A percentile compares a stretch with the other conserved stretches of the same genome.
Conservation (phyloP, 2,329 filamentous ascomycete genomes). For the Aspergillus sp. region DNA sequence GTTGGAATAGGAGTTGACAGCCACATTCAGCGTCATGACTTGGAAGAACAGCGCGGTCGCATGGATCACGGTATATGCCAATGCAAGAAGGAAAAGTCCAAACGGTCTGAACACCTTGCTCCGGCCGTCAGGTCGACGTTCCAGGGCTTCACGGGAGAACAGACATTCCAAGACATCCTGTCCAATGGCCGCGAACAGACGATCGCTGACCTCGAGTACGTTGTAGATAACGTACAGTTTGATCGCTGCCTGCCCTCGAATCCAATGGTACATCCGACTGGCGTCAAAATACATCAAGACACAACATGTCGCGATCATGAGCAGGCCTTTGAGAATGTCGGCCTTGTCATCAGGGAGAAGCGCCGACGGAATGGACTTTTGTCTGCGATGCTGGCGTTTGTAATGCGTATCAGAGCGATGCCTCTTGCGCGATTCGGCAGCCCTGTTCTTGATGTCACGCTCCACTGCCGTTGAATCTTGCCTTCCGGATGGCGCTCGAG, state of each 20-base stretch:
- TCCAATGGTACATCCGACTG: constrained; percentile 96
- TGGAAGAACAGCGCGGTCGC: constrained; percentile 91
- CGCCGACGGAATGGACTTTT: constrained; percentile 79
- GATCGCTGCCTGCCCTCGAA: constrained; percentile 92
- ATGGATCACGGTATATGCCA: constrained; percentile 85
- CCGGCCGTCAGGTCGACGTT: constrained; percentile 79
- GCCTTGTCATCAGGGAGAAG: constrained; percentile 89
- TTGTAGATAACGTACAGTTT: constrained; percentile 99
- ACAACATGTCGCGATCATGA: constrained; percentile 82
- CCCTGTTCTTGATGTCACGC: constrained; percentile 19
- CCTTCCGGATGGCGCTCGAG: constrained; percentile 15
- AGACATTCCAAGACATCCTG: constrained; percentile 96
- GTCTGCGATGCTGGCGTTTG: constrained; percentile 61
- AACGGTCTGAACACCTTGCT: constrained; percentile 87
- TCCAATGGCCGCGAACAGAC: constrained; percentile 82
- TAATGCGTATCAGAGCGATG: constrained; percentile 27
- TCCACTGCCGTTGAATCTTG: constrained; percentile 15
- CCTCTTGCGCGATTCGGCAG: constrained; percentile 22
- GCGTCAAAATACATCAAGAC: constrained; percentile 90
- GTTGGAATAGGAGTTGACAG: constrained; percentile 98
- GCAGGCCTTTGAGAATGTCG: constrained; percentile 83
- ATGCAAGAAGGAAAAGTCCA: constrained; percentile 83
- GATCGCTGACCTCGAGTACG: constrained; percentile 84
- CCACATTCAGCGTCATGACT: constrained; percentile 95
- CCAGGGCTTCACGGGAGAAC: constrained; percentile 88